Evolutionary conservation across 208 protist species (phyloP), one percentile per base, ranked within the genome.

Genomic region (Cochliopodium minus): DNA sequence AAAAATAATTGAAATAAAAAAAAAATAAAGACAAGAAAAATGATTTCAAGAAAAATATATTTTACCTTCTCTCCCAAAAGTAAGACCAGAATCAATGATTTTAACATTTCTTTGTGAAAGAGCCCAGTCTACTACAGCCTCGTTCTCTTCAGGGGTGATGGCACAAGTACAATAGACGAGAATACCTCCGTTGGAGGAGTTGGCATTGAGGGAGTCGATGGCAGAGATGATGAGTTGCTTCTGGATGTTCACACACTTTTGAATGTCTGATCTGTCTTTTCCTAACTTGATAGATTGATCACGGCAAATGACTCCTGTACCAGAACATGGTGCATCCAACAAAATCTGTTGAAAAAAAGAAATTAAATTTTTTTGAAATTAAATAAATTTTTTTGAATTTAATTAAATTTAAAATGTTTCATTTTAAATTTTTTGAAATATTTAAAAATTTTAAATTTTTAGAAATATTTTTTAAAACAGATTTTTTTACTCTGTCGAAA

Each of bases 151-250:
- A 2, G 94, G 76, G 26, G 87, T 69, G 55, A 97, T 78, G 11
- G 74, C 82, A 61, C 95, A 99, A 34, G 95, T 99, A 2, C 91
- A 98, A 70, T 98, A 99, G 4, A 96, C 88, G 20, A 99, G 72
- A 59, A 83, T 83, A 30, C 92, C 92, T 35, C 90, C 92, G 0
- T 83, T 83, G 38, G 68, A 67, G 13, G 67, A 73, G 7, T 76
- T 61, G 4, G 78, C 69, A 62, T 92, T 77, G 42, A 88, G 70
- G 30, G 79, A 77, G 67, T 98, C 95, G 66, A 98, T 97, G 15
- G 94, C 96, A 32, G 74, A 63, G 11, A 97, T 79, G 5, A 99
- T 69, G 5, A 99, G 76, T 59, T 95, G 69, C 28, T 91, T 91
- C 78, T 99, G 95, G 25, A 94, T 55, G 39, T 90, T 65, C 7